Evolutionary conservation across 495 filamentous ascomycete genomes (phyloP), one percentile per base, ranked within the genome.

Genomic region (Geopyxis carbonaria): DNA sequence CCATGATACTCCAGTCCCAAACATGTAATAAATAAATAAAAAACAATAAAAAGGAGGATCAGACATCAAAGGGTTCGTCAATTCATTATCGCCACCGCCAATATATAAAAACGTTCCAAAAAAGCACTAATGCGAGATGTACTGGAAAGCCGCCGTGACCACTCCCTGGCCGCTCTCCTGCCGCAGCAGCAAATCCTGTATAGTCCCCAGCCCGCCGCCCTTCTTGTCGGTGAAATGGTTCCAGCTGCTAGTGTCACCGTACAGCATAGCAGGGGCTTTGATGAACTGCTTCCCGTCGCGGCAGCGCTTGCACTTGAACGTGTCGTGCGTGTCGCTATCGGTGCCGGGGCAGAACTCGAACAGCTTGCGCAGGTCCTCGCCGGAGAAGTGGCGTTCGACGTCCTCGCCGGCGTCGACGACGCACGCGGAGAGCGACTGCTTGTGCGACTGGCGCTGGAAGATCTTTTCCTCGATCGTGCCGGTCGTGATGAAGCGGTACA

Each of bases 401-500:
- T 99, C 89, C 57, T 95, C 85, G 6, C 82, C 89, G 4, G 78
- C 80, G 58, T 99, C 89, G 6, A 99, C 89, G n/a, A 99, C 91
- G 56, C 89, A 95, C 0, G 83, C 89, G 0, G 83, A 93, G 4
- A 99, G 68, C 0, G 82, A 87, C 59, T 95, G 91, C 59, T 99
- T 99, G 66, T 99, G 89, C 3, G 80, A 89, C 55, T 99, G 89
- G 5, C 89, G 74, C 60, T 95, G 91, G 67, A 99, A 99, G 55
- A 99, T 94, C 64, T 99, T 99, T 60, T 99, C 89, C 55, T 99
- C 89, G 53, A 99, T 99, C 0, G 89, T 92, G 1, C 91, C 89
- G 0, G 91, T 94, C 0, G 85, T 79, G 47, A 99, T 95, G 64
- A 99, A 95, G 22, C 91, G 81, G 62, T 99, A 99, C 18, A 99